phyloP scores from a whole-genome alignment of 352 stramenopile genomes.

The Pythium dissimile region DNA sequence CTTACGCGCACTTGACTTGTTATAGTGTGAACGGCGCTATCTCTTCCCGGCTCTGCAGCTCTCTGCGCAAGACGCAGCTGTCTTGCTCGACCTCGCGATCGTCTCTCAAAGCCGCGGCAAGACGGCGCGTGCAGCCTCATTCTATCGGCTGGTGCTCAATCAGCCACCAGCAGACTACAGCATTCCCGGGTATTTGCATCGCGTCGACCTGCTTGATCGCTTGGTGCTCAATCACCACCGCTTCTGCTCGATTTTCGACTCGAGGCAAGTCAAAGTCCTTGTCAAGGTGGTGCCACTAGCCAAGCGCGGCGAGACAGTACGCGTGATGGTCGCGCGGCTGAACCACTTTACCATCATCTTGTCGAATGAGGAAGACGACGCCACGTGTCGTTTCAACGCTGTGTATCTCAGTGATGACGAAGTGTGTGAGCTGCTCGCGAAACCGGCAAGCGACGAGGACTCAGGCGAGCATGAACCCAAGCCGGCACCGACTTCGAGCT shows the following conservation, averaged over 20 bases:
- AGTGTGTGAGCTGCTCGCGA: constrained; percentile 23
- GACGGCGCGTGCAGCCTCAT: constrained; percentile 39
- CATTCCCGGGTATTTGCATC: constrained; percentile 57
- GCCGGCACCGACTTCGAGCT: no score
- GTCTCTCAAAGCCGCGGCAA: constrained; percentile 47
- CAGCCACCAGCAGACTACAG: constrained; percentile 40
- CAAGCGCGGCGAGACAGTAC: constrained; percentile 50
- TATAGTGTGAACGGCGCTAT: constrained; percentile 47
- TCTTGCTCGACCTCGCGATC: constrained; percentile 53
- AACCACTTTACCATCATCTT: constrained; percentile 53
- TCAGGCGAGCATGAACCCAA: background rate
- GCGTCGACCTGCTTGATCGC: constrained; percentile 50
- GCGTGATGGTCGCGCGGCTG: constrained; percentile 49
- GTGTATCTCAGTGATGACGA: constrained; percentile 65
- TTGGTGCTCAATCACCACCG: constrained; percentile 69
- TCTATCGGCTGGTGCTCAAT: constrained; percentile 46
- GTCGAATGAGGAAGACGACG: constrained; percentile 26
- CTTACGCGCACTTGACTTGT: background rate
- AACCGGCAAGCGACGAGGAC: constrained; percentile 12
- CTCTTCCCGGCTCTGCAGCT: constrained; percentile 53
- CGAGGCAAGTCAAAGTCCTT: constrained; percentile 45
- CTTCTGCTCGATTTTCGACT: constrained; percentile 69
- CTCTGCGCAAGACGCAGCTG: constrained; percentile 39
- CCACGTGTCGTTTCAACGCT: constrained; percentile 40
- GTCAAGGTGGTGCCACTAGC: constrained; percentile 39